A percentile compares a stretch with the other conserved stretches of the same genome.
Evolutionary conservation across 2,329 filamentous ascomycete genomes (phyloP).

Genomic region (Fusarium sp.): DNA sequence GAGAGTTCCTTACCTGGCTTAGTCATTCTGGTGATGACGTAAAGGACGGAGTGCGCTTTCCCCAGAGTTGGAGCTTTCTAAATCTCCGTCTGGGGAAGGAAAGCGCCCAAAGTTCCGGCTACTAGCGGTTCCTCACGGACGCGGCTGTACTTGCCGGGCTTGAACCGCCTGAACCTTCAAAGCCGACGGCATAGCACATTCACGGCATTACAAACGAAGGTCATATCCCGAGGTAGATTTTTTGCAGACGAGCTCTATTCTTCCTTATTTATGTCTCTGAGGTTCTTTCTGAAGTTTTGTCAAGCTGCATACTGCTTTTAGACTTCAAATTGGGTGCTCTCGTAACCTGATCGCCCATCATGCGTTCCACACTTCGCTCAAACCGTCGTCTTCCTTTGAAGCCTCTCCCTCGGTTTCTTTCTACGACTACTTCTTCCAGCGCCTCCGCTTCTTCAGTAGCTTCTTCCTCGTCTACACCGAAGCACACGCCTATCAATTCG

Average conservation of each 20-base stretch:
- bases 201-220: constrained; percentile 42
- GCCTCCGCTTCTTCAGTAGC: constrained; percentile 51
- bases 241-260: constrained; percentile 15
- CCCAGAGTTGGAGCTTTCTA: constrained; percentile 23
- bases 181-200: constrained; percentile 48
- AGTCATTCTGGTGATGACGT: constrained; percentile 48
- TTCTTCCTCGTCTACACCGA: constrained; percentile 50
- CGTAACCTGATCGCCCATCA: constrained; percentile 49
- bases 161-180: constrained; percentile 24
- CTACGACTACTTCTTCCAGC: constrained; percentile 53
- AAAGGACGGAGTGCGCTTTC: constrained; percentile 17
- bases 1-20: constrained; percentile 30
- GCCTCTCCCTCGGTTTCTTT: constrained; percentile 56
- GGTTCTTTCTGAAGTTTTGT: constrained; percentile 18
- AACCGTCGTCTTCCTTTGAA: constrained; percentile 63
- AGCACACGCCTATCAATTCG: constrained; percentile 71
- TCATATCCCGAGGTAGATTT: constrained; percentile 24
- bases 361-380: constrained; percentile 67
- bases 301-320: constrained; percentile 23
- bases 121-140: constrained; percentile 53
- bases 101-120: constrained; percentile 45
- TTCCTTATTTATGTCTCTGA: constrained; percentile 27
- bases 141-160: constrained; percentile 39
- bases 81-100: constrained; percentile 44
- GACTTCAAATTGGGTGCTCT: constrained; percentile 30